Evolutionary conservation across 129 eudicot genomes (phyloP).

Genomic region (Tanacetum coccineum): DNA sequence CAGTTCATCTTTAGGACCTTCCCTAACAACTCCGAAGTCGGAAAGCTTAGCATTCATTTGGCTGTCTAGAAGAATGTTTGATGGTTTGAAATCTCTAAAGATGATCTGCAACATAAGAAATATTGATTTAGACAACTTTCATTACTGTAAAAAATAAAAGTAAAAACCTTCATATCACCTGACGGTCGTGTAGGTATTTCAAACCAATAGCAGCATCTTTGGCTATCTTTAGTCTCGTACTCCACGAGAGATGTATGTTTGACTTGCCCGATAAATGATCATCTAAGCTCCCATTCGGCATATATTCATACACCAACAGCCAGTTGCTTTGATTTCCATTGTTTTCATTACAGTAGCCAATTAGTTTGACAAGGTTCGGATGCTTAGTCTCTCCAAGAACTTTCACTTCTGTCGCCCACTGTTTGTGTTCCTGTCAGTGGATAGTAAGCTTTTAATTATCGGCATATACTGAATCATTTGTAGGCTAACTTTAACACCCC

Average conservation of each 20-base stretch:
- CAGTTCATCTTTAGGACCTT: conserved; percentile 61
- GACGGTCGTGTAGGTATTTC: conserved; percentile 59
- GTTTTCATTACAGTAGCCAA: conserved; percentile 80
- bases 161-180: conserved; percentile 6
- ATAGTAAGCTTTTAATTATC: background rate
- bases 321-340: conserved; percentile 60
- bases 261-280: conserved; percentile 67
- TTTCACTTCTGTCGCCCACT: conserved; percentile 78
- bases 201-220: conserved; percentile 79
- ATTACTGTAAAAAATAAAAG: no score
- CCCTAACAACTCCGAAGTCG: conserved; percentile 79
- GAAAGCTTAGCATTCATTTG: conserved; percentile 81
- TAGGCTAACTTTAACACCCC: conserved; percentile 14
- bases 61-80: conserved; percentile 76
- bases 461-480: no score
- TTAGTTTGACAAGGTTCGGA: conserved; percentile 64
- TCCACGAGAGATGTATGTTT: conserved; percentile 45
- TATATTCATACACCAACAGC: conserved; percentile 70
- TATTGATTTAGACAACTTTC: no score
- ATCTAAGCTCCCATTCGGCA: conserved; percentile 74
- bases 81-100: conserved; percentile 81
- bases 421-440: conserved; percentile 58
- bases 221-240: conserved; percentile 63
- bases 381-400: conserved; percentile 68
- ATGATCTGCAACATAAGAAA: conserved; percentile 40